Evolutionary conservation across 2,329 filamentous ascomycete species (phyloP).

Genomic region (Cadophora malorum): DNA sequence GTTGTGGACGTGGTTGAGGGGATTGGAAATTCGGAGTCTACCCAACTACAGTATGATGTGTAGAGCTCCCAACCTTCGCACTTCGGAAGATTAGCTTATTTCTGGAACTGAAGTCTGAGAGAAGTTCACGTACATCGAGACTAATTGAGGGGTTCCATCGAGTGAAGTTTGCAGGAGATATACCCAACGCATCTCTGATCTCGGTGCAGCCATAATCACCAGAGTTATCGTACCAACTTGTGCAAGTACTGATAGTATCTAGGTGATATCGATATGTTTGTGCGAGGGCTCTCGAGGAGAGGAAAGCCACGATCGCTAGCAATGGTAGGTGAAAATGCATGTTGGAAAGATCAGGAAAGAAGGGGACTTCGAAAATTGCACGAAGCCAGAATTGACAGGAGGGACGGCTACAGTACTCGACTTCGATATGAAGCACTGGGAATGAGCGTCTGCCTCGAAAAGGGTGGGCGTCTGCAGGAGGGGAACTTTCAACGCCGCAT

Average conservation of each 20-base stretch:
- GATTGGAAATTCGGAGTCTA: slow-evolving; percentile 1
- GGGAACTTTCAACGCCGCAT: background rate
- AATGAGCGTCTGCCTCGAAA: background rate
- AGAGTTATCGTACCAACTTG: background rate
- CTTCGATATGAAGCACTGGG: background rate
- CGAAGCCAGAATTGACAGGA: background rate
- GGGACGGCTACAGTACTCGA: background rate
- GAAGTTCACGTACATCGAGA: background rate
- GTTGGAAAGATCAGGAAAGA: background rate
- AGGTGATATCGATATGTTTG: slow-evolving; percentile 4
- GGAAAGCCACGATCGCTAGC: background rate
- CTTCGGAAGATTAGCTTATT: background rate
- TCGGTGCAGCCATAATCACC: slow-evolving; percentile 6
- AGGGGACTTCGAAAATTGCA: too few relatives aligned
- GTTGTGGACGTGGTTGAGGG: background rate
- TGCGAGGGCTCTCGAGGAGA: slow-evolving; percentile 1
- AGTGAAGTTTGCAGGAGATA: slow-evolving; percentile 12
- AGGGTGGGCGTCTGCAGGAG: background rate
- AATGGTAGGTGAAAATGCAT: background rate
- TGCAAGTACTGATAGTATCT: background rate
- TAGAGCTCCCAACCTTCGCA: slow-evolving; percentile 1
- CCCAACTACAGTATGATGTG: background rate
- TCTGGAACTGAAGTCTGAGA: background rate
- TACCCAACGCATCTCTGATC: background rate
- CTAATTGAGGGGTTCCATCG: background rate